phyloP scores from a whole-genome alignment of 2,329 filamentous ascomycete genomes.

The Arthroderma sp. region DNA sequence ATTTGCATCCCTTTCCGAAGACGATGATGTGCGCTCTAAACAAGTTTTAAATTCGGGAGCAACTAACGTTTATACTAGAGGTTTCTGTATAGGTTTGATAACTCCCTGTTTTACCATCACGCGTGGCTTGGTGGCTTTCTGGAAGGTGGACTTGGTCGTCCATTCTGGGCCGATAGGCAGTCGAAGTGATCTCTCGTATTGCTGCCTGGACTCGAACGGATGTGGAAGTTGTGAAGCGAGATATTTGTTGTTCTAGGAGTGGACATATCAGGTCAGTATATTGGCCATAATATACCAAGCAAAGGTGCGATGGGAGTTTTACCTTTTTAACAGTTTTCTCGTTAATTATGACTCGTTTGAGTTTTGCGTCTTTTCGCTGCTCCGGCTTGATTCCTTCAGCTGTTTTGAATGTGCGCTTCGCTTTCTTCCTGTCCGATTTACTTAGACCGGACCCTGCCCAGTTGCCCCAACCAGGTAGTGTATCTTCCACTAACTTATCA shows the following conservation, averaged over 20 bases:
- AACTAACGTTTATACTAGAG: constrained; percentile 35
- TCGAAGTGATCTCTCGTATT: constrained; percentile 81
- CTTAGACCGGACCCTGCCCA: constrained; percentile 80
- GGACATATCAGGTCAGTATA: constrained; percentile 10
- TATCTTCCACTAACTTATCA: constrained; percentile 67
- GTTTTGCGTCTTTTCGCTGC: constrained; percentile 67
- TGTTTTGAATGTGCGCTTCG: constrained; percentile 32
- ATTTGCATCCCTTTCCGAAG: neutral
- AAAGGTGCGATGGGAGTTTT: constrained; percentile 16
- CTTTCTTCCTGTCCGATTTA: constrained; percentile 49
- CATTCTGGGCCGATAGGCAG: constrained; percentile 87
- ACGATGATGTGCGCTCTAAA: neutral
- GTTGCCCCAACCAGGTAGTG: constrained; percentile 86
- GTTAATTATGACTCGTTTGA: constrained; percentile 78
- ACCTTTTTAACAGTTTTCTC: constrained; percentile 85
- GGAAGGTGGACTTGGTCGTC: constrained; percentile 91
- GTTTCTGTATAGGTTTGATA: constrained; percentile 76
- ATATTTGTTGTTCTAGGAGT: constrained; percentile 62
- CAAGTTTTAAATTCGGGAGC: neutral
- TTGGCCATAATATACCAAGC: neutral
- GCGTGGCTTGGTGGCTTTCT: constrained; percentile 75
- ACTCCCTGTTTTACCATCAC: constrained; percentile 84
- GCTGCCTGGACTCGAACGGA: constrained; percentile 71
- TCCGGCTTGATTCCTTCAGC: constrained; percentile 59
- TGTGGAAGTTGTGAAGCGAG: constrained; percentile 73